These are phyloP conservation scores for Agapanthus africanus DNA, from an alignment of 106 monocot species.

Conservation along the genomic window DNA sequence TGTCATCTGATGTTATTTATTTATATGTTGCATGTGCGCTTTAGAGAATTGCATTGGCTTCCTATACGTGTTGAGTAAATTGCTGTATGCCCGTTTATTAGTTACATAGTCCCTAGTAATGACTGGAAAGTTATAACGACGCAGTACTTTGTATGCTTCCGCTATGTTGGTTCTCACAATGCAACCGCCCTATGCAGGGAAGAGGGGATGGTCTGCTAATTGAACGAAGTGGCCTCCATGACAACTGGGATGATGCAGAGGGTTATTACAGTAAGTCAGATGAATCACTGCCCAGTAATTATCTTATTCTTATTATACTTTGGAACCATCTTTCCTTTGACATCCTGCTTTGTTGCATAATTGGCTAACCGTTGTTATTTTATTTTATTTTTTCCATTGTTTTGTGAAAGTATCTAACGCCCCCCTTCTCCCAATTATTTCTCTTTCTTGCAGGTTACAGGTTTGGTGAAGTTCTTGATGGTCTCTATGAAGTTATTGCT, in stretches of 20 bases:
- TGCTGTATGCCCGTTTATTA: not conserved
- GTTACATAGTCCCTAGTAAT: not conserved
- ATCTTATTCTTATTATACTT: too few relatives aligned
- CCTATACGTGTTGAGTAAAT: not conserved
- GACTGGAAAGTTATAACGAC: not conserved
- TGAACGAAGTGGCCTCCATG: conserved; percentile 71
- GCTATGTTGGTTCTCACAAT: not conserved
- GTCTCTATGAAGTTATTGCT: conserved; percentile 90
- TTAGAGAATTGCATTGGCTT: not conserved
- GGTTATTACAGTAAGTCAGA: conserved; percentile 89
- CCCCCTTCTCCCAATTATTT: conserved; percentile 58
- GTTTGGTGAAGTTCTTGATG: conserved; percentile 92
- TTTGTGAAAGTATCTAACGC: not conserved
- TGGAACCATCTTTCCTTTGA: not conserved
- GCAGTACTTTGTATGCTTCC: not conserved
- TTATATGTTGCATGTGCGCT: not conserved
- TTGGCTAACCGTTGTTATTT: not conserved
- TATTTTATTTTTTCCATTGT: not conserved
- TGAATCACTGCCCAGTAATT: too few relatives aligned
- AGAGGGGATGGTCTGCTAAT: conserved; percentile 62
- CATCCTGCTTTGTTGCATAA: not conserved
- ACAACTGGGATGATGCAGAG: conserved; percentile 99
- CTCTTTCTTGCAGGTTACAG: conserved; percentile 46
- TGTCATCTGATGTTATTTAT: not conserved
- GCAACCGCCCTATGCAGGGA: conserved; percentile 28